Percentiles rank a stretch among this genome's conserved stretches.
phyloP scores from a whole-genome alignment of 1,139 yeast species.

The Yamadazyma jaroonii region DNA sequence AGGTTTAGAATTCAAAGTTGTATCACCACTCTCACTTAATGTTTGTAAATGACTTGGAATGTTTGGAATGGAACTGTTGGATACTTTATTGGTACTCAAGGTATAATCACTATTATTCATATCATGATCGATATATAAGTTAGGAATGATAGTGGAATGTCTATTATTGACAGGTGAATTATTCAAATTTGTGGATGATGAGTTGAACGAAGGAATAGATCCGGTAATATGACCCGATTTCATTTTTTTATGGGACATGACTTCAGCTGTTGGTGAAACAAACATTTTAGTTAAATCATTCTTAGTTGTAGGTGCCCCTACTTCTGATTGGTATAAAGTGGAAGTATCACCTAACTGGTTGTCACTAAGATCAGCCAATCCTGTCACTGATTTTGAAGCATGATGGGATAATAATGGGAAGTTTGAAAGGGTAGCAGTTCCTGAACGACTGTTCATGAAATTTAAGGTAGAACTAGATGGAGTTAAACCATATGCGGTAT shows the following conservation, averaged over 20 bases:
- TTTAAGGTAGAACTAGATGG: conserved; percentile 13
- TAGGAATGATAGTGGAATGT: conserved; percentile 34
- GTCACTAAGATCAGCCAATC: conserved; percentile 13
- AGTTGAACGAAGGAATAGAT: conserved; percentile 12
- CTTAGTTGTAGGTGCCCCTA: conserved; percentile 32
- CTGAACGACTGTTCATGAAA: conserved; percentile 6
- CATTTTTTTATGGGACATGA: conserved; percentile 47
- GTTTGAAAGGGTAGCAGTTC: conserved; percentile 28
- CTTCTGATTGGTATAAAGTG: conserved; percentile 36
- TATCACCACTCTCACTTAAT: conserved; percentile 8
- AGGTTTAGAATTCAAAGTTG: conserved; percentile 9
- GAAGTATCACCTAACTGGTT: conserved; percentile 38
- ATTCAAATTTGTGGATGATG: conserved; percentile 24
- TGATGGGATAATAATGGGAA: conserved; percentile 35
- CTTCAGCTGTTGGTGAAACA: conserved; percentile 79
- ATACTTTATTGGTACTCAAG: conserved; percentile 14
- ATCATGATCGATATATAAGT: conserved; percentile 36
- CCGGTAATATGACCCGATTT: conserved; percentile 21
- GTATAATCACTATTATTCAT: conserved; percentile 35
- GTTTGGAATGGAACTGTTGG: conserved; percentile 7
- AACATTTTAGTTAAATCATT: conserved; percentile 54
- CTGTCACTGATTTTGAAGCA: conserved; percentile 18
- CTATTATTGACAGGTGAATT: conserved; percentile 28
- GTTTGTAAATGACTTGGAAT: conserved; percentile 14
- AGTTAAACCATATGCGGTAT: conserved; percentile 31